phyloP scores from a whole-genome alignment of 306 rosid genomes.

The Oemleria cerasiformis region DNA sequence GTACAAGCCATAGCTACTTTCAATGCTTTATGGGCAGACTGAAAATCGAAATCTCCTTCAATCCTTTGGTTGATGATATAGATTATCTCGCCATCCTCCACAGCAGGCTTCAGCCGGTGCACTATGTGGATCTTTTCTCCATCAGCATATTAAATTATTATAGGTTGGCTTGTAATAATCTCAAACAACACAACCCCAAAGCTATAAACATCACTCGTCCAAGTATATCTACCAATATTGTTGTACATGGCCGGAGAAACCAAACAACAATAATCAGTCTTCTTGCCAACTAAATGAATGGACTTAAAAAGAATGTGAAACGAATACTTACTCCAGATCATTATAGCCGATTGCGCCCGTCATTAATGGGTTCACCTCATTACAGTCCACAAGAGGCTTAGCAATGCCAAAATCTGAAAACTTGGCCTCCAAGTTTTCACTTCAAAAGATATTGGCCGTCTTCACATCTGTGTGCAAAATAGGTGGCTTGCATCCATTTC shows the following conservation, averaged over 20 bases:
- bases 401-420: conserved; percentile 76
- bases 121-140: conserved; percentile 41
- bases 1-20: conserved; percentile 54
- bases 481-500: conserved; percentile 74
- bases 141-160: conserved; percentile 38
- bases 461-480: conserved; percentile 72
- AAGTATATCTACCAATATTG: conserved; percentile 36
- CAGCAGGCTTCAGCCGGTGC: conserved; percentile 43
- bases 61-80: conserved; percentile 46
- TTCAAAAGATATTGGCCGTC: conserved; percentile 60
- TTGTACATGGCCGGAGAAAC: conserved; percentile 39
- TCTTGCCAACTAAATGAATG: too few species aligned
- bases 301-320: background rate
- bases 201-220: conserved; percentile 65
- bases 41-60: conserved; percentile 36
- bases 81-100: conserved; percentile 29
- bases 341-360: too few species aligned
- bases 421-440: conserved; percentile 60
- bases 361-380: too few species aligned
- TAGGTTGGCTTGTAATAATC: too few species aligned
- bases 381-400: conserved; percentile 61
- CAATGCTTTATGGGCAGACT: conserved; percentile 35
- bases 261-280: background rate
- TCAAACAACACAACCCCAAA: too few species aligned
- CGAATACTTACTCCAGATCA: conserved; percentile 58